Percentiles rank a stretch among this genome's conserved stretches.
Evolutionary conservation across 1,139 yeast species (phyloP).

Genomic region (Pichia sp.): DNA sequence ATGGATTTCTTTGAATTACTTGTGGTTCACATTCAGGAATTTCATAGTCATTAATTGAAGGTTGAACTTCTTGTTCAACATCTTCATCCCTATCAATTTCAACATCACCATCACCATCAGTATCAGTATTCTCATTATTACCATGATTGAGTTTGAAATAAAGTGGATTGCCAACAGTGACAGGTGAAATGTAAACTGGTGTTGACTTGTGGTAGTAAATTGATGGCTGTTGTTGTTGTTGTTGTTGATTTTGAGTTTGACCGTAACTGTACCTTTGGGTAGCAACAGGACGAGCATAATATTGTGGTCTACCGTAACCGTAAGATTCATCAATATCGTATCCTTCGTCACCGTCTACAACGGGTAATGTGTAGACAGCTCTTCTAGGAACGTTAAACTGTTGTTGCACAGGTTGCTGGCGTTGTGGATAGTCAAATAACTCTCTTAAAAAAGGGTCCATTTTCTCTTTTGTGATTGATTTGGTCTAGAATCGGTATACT

Average conservation of each 20-base stretch:
- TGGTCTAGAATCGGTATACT: too few species aligned
- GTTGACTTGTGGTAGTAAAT: too few species aligned
- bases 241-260: neutral
- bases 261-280: neutral
- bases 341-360: neutral
- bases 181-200: neutral
- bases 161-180: neutral
- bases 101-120: neutral
- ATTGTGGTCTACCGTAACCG: neutral
- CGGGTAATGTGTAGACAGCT: neutral
- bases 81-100: neutral
- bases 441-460: slow-evolving; percentile 13
- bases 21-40: neutral
- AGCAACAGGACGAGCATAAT: neutral
- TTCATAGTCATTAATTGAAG: neutral
- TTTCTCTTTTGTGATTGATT: too few species aligned
- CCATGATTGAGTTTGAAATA: neutral
- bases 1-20: neutral
- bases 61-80: neutral
- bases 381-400: neutral
- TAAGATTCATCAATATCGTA: neutral
- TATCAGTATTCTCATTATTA: neutral
- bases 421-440: slow-evolving; percentile 3
- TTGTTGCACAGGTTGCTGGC: neutral
- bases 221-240: neutral